phyloP scores from a whole-genome alignment of 2,329 filamentous ascomycete genomes.

The Microcyclospora pomicola region DNA sequence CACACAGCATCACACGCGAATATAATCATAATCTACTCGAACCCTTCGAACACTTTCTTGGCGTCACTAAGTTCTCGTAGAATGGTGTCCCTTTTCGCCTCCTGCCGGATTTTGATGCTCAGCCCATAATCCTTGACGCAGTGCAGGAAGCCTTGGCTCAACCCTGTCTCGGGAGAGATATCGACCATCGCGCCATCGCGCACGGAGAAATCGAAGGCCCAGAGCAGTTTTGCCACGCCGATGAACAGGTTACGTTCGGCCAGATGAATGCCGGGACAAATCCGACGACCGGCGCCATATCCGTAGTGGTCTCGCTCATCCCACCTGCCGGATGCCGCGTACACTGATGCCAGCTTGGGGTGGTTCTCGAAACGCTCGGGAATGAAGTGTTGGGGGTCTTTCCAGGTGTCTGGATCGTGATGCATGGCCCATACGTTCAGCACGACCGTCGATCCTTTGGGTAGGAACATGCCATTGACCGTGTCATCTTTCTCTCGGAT shows the following conservation, averaged over 20 bases:
- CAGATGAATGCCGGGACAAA: constrained; percentile 40
- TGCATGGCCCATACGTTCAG: constrained; percentile 30
- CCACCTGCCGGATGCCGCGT: constrained; percentile 24
- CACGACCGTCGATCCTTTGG: constrained; percentile 21
- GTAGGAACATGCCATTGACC: constrained; percentile 23
- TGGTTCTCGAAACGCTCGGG: constrained; percentile 23
- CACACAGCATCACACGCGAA: too few relatives aligned
- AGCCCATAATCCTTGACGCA: too few relatives aligned
- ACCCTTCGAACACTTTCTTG: too few relatives aligned
- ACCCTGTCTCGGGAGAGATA: too few relatives aligned
- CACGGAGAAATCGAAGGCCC: constrained; percentile 31
- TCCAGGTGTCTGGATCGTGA: constrained; percentile 19
- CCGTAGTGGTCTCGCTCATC: constrained; percentile 32
- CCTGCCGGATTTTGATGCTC: too few relatives aligned
- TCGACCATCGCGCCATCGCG: too few relatives aligned
- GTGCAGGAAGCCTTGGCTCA: too few relatives aligned
- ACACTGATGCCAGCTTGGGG: constrained; percentile 19
- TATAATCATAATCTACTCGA: too few relatives aligned
- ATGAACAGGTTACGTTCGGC: constrained; percentile 33
- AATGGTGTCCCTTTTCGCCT: too few relatives aligned
- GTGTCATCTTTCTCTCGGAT: constrained; percentile 10
- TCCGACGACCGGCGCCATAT: constrained; percentile 36
- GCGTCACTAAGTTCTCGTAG: too few relatives aligned
- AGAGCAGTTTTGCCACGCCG: constrained; percentile 29
- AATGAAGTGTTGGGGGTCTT: constrained; percentile 20